Conservation (phyloP, 2,329 filamentous ascomycete genomes). For the Neofusicoccum laricinum region DNA sequence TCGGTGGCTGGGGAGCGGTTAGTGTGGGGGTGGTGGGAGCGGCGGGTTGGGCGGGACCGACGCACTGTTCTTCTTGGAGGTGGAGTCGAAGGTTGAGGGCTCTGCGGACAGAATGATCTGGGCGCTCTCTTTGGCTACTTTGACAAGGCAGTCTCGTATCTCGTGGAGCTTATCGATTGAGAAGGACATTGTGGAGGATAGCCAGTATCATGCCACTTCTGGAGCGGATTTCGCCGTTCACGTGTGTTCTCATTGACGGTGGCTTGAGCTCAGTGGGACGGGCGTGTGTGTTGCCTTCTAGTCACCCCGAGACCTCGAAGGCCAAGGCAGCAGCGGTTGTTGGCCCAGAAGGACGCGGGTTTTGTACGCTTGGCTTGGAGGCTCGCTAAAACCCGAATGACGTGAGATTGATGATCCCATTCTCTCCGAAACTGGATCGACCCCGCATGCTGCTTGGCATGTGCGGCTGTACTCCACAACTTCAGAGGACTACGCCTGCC, state of each 20-base stretch:
- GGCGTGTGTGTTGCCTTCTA: no score
- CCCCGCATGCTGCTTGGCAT: background rate
- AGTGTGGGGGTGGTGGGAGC: background rate
- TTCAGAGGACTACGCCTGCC: no score
- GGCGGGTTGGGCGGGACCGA: background rate
- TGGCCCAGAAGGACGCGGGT: background rate
- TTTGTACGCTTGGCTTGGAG: background rate
- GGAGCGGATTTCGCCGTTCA: no score
- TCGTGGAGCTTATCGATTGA: background rate
- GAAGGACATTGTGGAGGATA: background rate
- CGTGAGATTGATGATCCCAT: background rate
- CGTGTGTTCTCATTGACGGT: no score
- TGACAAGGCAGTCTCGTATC: constrained; percentile 4
- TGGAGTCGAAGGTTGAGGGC: background rate
- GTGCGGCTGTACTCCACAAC: background rate
- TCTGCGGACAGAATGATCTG: background rate
- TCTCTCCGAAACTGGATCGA: background rate
- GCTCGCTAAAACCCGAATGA: background rate
- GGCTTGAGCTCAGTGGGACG: no score
- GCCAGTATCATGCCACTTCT: background rate
- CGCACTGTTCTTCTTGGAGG: background rate
- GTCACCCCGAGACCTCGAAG: no score
- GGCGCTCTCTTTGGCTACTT: background rate
- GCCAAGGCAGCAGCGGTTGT: no score
- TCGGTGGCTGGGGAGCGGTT: background rate